Base-by-base conservation (phyloP, 805 yeast genomes). In the Kuraishia floccosa region DNA sequence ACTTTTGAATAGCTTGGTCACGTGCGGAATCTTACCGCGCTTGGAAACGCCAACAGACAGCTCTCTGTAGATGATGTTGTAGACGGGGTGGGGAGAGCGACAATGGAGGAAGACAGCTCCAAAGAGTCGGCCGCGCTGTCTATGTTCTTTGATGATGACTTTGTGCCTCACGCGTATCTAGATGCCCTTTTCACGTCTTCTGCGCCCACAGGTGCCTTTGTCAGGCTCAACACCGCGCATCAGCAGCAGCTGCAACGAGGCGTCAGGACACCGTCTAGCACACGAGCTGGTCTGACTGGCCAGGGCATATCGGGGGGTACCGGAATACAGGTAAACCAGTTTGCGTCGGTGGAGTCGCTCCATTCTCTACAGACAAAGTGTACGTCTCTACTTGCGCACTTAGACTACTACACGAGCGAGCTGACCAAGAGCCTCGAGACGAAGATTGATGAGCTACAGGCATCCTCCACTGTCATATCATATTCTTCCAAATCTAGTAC, bases 131-230 rank as follows among this genome's bases (percentile, higher is more conserved):
- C 70, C 11, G 60, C 76, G 1, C 50, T 78, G 3, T 54, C 72
- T 9, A 77, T 79, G 74, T 80, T 80, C 56, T 74, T 76, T 37
- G 83, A 78, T 38, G 69, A 65, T 14, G 71, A 68, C 17, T 79
- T 78, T 44, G 71, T 67, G 12, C 80, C 85, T 1, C 68, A 71
- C 33, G 71, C 70, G 25, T 80, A 68, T 42, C 63, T 80, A 13
- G 83, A 80, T 46, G 75, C 80, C 3, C 52, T 79, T 11, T 63
- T 73, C 36, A 57, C 68, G 28, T 51, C 64, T 13, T 56, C 65
- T 3, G 38, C 60, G 6, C 41, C 27, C 6, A 14, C 33, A 13
- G 35, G 26, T 36, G 33, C 33, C 31, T 34, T 33, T 13, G 18
- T n/a, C 8, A 37, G 30, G 11, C 15, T 15, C 9, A 12, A n/a